phyloP scores from a whole-genome alignment of 257 asterid species.

The Avicennia marina region DNA sequence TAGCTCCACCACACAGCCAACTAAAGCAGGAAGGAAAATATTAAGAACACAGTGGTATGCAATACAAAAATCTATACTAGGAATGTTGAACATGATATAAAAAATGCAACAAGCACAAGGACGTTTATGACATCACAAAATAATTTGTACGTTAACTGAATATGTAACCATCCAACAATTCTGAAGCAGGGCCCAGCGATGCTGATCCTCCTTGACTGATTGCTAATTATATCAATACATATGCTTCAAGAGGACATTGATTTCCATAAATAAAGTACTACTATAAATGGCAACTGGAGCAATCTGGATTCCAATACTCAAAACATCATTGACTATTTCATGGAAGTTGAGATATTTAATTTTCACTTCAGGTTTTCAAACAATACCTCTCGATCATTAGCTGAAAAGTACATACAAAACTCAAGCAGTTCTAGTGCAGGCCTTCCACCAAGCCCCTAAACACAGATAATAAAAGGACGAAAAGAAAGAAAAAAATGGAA shows the following conservation, averaged over 20 bases:
- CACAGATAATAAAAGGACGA: background rate
- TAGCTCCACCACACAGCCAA: conserved; percentile 98
- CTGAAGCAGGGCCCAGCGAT: too few species aligned
- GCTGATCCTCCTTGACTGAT: too few species aligned
- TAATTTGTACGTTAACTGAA: too few species aligned
- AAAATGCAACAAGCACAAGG: background rate
- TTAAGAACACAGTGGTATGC: conserved; percentile 14
- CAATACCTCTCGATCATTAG: background rate
- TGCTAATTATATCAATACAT: too few species aligned
- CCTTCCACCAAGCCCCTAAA: background rate
- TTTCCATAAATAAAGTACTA: too few species aligned
- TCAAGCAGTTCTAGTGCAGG: background rate
- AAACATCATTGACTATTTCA: too few species aligned
- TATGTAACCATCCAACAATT: background rate
- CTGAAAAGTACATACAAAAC: background rate
- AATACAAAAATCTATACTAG: background rate
- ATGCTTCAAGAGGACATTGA: too few species aligned
- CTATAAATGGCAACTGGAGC: too few species aligned
- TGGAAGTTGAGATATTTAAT: too few species aligned
- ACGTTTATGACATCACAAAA: background rate
- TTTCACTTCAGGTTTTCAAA: too few species aligned
- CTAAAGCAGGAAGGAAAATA: conserved; percentile 33
- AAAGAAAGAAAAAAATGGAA: too few species aligned
- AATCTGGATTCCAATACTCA: too few species aligned
- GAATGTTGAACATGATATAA: background rate